These are phyloP conservation scores for Xylaria sp. DNA, from an alignment of 2,329 filamentous ascomycete genomes.

Conservation along the genomic window DNA sequence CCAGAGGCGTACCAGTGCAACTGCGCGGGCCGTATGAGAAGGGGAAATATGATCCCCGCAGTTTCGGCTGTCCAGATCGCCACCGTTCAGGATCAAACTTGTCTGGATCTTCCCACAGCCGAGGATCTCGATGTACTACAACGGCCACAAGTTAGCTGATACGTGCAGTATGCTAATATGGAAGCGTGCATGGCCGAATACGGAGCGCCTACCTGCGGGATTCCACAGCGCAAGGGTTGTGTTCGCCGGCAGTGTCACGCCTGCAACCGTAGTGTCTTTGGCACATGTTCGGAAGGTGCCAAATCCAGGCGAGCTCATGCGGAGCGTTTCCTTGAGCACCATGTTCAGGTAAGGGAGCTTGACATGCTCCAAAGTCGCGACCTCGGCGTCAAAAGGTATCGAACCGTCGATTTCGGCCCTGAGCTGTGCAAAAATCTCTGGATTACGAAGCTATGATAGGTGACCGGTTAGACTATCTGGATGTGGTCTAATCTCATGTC, in stretches of 20 bases:
- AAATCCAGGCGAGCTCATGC: constrained; percentile 34
- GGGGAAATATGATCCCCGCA: constrained; percentile 36
- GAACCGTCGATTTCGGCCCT: constrained; percentile 33
- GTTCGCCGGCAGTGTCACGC: constrained; percentile 34
- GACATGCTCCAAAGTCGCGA: constrained; percentile 29
- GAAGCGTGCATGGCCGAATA: constrained; percentile 10
- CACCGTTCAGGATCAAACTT: constrained; percentile 37
- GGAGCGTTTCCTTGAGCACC: constrained; percentile 34
- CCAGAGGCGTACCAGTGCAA: constrained; percentile 30
- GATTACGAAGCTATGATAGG: constrained; percentile 24
- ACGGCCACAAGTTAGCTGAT: constrained; percentile 7
- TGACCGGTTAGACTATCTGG: neutral
- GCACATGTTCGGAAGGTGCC: constrained; percentile 32
- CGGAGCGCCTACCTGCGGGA: constrained; percentile 29
- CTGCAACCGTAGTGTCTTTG: constrained; percentile 33
- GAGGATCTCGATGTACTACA: constrained; percentile 33
- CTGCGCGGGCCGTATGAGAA: constrained; percentile 36
- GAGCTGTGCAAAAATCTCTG: constrained; percentile 25
- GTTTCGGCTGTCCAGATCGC: constrained; percentile 33
- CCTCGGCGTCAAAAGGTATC: constrained; percentile 29
- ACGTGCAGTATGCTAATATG: neutral
- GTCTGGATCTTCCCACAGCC: constrained; percentile 35
- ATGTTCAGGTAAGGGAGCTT: constrained; percentile 36
- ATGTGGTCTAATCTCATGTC: neutral
- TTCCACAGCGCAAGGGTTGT: constrained; percentile 36